Percentiles rank a stretch among this genome's conserved stretches.
These are phyloP conservation scores for Leccinum disarticulatum DNA, from an alignment of 768 basidiomycete species.

Conservation along the genomic window DNA sequence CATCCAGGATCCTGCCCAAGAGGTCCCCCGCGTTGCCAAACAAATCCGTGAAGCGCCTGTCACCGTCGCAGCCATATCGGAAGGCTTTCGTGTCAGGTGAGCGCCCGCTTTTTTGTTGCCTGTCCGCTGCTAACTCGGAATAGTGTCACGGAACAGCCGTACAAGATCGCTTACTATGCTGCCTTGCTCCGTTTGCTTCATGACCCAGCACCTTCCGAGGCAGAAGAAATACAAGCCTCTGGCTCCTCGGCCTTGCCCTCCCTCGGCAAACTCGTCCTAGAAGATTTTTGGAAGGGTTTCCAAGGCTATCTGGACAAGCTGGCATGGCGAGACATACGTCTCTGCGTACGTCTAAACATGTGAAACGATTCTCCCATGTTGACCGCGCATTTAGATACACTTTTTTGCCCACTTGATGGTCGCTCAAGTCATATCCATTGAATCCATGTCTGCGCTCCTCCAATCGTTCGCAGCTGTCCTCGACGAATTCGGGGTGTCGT, in stretches of 20 bases:
- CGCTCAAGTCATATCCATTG: constrained; percentile 68
- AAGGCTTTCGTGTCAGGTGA: constrained; percentile 74
- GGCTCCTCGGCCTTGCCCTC: constrained; percentile 36
- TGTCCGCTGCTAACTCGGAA: constrained; percentile 6
- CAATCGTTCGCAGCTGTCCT: constrained; percentile 84
- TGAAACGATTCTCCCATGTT: background rate
- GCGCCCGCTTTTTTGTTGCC: background rate
- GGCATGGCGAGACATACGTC: constrained; percentile 86
- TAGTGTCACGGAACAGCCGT: constrained; percentile 90
- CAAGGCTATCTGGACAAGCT: constrained; percentile 85
- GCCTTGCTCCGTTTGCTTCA: constrained; percentile 72
- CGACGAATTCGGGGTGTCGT: constrained; percentile 86
- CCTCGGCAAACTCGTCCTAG: constrained; percentile 70
- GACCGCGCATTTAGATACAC: constrained; percentile 60
- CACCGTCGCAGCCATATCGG: constrained; percentile 64
- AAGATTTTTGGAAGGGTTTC: constrained; percentile 92
- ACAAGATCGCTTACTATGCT: constrained; percentile 90
- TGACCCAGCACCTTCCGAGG: constrained; percentile 41
- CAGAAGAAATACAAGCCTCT: constrained; percentile 27
- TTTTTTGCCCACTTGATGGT: constrained; percentile 89
- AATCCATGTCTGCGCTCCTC: constrained; percentile 79
- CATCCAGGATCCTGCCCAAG: constrained; percentile 65
- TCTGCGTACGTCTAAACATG: constrained; percentile 60
- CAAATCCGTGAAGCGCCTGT: constrained; percentile 61
- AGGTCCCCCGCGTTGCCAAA: constrained; percentile 63